phyloP scores from a whole-genome alignment of 176 grass and related monocot species.

The Hordeum vulgare region DNA sequence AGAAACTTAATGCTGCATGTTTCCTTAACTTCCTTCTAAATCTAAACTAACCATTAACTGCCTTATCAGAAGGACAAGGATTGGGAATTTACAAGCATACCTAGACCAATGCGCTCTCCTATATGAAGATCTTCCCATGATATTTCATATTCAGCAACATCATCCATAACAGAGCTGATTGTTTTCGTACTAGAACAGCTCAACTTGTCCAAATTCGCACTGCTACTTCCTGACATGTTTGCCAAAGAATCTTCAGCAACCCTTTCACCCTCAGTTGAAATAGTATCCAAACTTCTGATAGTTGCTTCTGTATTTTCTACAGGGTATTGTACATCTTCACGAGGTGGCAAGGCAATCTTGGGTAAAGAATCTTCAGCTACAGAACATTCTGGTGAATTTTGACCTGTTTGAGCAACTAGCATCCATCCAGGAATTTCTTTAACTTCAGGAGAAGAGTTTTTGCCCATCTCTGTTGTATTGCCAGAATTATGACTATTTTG shows the following conservation, averaged over 20 bases:
- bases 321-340: slow-evolving; percentile 22
- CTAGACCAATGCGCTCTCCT: slow-evolving; percentile 94
- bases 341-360: slow-evolving; percentile 21
- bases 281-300: slow-evolving; percentile 25
- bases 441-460: slow-evolving; percentile 1
- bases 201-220: slow-evolving; percentile 33
- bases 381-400: slow-evolving; percentile 12
- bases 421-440: slow-evolving; percentile 24
- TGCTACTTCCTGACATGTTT: slow-evolving; percentile 28
- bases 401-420: slow-evolving; percentile 24
- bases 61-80: neutral
- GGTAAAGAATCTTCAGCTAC: slow-evolving; percentile 18
- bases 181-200: slow-evolving; percentile 46
- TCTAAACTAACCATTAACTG: neutral
- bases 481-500: slow-evolving; percentile 27
- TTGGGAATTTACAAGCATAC: slow-evolving; percentile 38
- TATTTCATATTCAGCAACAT: slow-evolving; percentile 75
- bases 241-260: slow-evolving; percentile 22
- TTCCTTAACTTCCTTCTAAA: neutral
- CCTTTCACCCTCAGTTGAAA: slow-evolving; percentile 34
- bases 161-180: slow-evolving; percentile 64
- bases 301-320: slow-evolving; percentile 30
- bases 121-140: slow-evolving; percentile 95
- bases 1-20: neutral
- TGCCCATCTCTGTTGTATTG: slow-evolving; percentile 11